A percentile compares a stretch with the other conserved stretches of the same genome.
Conservation (phyloP, 495 filamentous ascomycete genomes). For the Bombardia bombarda region DNA sequence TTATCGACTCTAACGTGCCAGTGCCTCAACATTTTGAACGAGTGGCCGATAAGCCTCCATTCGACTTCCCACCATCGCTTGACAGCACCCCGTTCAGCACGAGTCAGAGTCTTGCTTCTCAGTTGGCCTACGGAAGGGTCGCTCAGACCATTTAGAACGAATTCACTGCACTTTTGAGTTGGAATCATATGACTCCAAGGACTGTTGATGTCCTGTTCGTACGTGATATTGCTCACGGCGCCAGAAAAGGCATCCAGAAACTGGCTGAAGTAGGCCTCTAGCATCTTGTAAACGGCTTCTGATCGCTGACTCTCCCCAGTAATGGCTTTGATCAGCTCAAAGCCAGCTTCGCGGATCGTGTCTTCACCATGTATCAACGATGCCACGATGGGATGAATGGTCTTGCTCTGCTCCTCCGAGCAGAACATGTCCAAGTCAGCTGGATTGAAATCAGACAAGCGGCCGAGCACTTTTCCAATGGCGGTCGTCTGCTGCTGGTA, state of each 20-base stretch:
- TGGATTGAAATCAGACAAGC: constrained; percentile 64
- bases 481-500: constrained; percentile 61
- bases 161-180: constrained; percentile 64
- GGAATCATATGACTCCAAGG: constrained; percentile 60
- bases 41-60: constrained; percentile 69
- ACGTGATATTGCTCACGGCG: constrained; percentile 40
- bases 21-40: constrained; percentile 73
- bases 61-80: constrained; percentile 71
- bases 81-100: constrained; percentile 54
- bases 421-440: constrained; percentile 58
- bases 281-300: constrained; percentile 65
- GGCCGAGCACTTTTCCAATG: constrained; percentile 64
- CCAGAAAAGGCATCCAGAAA: constrained; percentile 28
- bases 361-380: constrained; percentile 61
- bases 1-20: constrained; percentile 71
- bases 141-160: constrained; percentile 75
- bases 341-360: constrained; percentile 61
- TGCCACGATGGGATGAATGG: constrained; percentile 56
- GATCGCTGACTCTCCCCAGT: constrained; percentile 61
- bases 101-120: constrained; percentile 50
- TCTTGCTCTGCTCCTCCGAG: constrained; percentile 46
- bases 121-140: constrained; percentile 74
- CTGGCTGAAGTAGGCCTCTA: constrained; percentile 49
- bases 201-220: constrained; percentile 39
- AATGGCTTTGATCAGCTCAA: constrained; percentile 72